A percentile compares a stretch with the other conserved stretches of the same genome.
These are phyloP conservation scores for Abelmoschus esculentus DNA, from an alignment of 345 rosid genomes.

Conservation along the genomic window DNA sequence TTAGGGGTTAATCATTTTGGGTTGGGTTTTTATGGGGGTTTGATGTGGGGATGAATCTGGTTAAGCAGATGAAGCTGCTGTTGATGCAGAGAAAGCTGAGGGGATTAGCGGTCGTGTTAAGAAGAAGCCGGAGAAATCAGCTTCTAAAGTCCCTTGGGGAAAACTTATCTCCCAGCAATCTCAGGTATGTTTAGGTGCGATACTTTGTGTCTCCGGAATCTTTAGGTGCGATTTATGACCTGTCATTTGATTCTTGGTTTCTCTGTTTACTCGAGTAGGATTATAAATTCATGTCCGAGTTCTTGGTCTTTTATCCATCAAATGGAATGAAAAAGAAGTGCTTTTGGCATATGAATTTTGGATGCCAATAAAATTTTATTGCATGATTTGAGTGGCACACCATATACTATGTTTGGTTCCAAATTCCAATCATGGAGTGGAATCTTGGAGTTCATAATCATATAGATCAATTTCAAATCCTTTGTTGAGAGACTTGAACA, in stretches of 20 bases:
- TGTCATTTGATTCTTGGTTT: not conserved
- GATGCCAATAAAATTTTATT: not conserved
- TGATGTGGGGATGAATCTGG: slow-evolving; percentile 1
- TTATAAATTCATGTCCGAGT: not conserved
- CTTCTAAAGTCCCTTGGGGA: slow-evolving; percentile 60
- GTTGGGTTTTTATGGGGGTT: not conserved
- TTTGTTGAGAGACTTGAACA: not conserved
- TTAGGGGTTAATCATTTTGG: not conserved
- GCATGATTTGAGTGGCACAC: not conserved
- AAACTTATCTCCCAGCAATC: slow-evolving; percentile 79
- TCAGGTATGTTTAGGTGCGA: slow-evolving; percentile 28
- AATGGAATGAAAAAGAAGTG: too few species aligned
- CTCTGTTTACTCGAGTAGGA: not conserved
- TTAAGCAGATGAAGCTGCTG: slow-evolving; percentile 34
- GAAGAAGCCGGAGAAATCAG: slow-evolving; percentile 24
- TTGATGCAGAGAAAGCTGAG: slow-evolving; percentile 37
- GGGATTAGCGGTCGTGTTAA: slow-evolving; percentile 27
- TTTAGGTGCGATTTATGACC: too few species aligned
- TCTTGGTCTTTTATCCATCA: too few species aligned
- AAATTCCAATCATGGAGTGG: not conserved
- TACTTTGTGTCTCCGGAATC: too few species aligned
- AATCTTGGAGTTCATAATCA: not conserved
- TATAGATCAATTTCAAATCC: not conserved
- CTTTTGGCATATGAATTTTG: not conserved
- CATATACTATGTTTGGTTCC: not conserved